Evolutionary conservation across 1,284 basidiomycete species (phyloP).

Genomic region (Pterulicium gracile): DNA sequence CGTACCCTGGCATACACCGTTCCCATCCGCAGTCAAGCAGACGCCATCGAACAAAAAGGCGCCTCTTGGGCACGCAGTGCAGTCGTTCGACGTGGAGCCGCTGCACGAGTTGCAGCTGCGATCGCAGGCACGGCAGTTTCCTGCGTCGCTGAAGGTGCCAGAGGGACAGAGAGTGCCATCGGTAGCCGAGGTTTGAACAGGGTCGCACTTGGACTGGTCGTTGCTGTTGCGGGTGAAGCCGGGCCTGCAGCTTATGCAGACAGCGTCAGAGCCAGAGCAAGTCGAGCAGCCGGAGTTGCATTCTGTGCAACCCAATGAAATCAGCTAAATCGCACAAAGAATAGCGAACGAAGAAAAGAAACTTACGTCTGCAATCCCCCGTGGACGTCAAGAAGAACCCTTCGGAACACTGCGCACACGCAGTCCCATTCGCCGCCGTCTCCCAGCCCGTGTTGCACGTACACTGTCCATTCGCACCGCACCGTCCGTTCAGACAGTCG

Average conservation of each 20-base stretch:
- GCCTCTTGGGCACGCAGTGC: conserved; percentile 52
- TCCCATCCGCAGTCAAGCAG: conserved; percentile 52
- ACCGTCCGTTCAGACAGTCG: conserved; percentile 70
- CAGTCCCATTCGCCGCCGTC: conserved; percentile 54
- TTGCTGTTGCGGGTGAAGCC: conserved; percentile 57
- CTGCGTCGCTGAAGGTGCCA: conserved; percentile 49
- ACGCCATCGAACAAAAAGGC: conserved; percentile 49
- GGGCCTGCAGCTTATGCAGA: conserved; percentile 58
- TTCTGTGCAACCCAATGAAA: conserved; percentile 23
- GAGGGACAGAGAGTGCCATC: conserved; percentile 51
- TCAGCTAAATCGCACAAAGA: conserved; percentile 10
- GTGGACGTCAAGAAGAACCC: conserved; percentile 65
- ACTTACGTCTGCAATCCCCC: conserved; percentile 63
- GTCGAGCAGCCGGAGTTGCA: conserved; percentile 62
- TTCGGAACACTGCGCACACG: conserved; percentile 57
- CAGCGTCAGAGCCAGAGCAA: conserved; percentile 55
- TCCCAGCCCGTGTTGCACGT: conserved; percentile 70
- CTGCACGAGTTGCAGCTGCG: conserved; percentile 59
- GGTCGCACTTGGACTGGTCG: conserved; percentile 57
- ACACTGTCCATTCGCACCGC: conserved; percentile 55
- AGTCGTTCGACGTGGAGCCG: conserved; percentile 58
- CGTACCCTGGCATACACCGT: conserved; percentile 63
- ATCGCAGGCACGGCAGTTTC: conserved; percentile 48
- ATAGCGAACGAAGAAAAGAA: conserved; percentile 2
- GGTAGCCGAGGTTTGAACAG: conserved; percentile 35